These are phyloP conservation scores for Sporothrix euskadiensis DNA, from an alignment of 2,329 filamentous ascomycete genomes.

Conservation along the genomic window DNA sequence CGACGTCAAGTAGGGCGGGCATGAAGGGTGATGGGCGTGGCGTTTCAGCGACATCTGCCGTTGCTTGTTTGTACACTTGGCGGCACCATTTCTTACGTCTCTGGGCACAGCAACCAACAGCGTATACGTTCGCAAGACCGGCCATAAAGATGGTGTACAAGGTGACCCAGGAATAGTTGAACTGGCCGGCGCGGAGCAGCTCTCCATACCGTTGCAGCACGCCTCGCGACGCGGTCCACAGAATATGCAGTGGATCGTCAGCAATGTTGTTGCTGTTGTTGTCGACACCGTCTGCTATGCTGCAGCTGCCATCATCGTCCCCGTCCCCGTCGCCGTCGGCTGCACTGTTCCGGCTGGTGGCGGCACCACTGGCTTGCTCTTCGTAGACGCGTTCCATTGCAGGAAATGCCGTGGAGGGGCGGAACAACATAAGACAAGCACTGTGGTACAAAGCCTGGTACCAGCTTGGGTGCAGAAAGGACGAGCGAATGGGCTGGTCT, in stretches of 20 bases:
- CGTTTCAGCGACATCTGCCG: background rate
- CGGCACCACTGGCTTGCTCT: too few relatives aligned
- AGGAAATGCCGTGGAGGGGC: conserved; percentile 20
- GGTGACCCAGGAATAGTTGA: conserved; percentile 34
- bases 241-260: background rate
- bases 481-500: background rate
- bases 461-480: conserved; percentile 17
- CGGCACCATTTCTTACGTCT: background rate
- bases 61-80: background rate
- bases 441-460: conserved; percentile 20
- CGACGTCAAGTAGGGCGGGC: conserved; percentile 26
- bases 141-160: conserved; percentile 34
- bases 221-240: conserved; percentile 17
- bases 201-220: conserved; percentile 17
- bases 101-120: conserved; percentile 30
- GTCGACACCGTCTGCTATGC: too few relatives aligned
- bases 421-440: conserved; percentile 21
- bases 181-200: conserved; percentile 26
- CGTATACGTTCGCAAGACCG: conserved; percentile 32
- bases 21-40: conserved; percentile 18
- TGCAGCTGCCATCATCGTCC: background rate
- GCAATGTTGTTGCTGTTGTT: background rate
- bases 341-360: background rate
- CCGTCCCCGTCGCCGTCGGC: background rate
- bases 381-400: background rate